A percentile compares a stretch with the other conserved stretches of the same genome.
Evolutionary conservation across 768 basidiomycete species (phyloP).

Genomic region (Kondoa malvinella): DNA sequence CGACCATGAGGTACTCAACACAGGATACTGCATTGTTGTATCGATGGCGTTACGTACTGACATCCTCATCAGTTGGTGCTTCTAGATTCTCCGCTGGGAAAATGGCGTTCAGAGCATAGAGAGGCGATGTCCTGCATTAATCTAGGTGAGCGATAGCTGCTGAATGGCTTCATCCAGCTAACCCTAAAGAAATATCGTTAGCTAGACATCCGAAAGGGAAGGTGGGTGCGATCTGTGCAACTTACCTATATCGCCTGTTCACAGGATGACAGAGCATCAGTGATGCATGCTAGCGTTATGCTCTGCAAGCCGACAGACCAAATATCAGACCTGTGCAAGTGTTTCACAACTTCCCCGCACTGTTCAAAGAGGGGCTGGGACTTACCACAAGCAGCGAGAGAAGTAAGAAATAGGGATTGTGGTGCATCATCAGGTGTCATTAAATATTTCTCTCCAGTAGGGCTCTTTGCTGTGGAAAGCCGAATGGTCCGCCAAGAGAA

Average conservation of each 20-base stretch:
- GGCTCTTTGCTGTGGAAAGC: too few species aligned
- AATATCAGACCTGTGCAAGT: not conserved
- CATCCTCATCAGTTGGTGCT: not conserved
- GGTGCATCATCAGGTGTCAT: not conserved
- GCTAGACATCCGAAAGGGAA: too few species aligned
- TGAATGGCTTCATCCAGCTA: too few species aligned
- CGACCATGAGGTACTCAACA: not conserved
- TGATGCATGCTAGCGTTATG: not conserved
- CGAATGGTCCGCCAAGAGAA: too few species aligned
- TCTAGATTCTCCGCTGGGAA: conserved; percentile 1
- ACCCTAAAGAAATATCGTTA: too few species aligned
- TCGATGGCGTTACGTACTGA: not conserved
- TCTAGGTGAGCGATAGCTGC: not conserved
- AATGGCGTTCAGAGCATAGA: conserved; percentile 8
- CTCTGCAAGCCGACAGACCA: not conserved
- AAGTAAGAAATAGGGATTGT: not conserved
- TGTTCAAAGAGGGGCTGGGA: too few species aligned
- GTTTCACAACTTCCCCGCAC: not conserved
- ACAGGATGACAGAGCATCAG: not conserved
- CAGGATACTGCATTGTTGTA: too few species aligned
- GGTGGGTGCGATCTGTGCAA: too few species aligned
- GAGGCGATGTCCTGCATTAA: conserved; percentile 2
- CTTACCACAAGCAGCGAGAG: not conserved
- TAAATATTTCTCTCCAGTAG: not conserved
- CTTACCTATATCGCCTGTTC: not conserved